A percentile compares a stretch with the other conserved stretches of the same genome.
These are phyloP conservation scores for Marasmius tenuissimus DNA, from an alignment of 1,284 basidiomycete genomes.

Conservation along the genomic window DNA sequence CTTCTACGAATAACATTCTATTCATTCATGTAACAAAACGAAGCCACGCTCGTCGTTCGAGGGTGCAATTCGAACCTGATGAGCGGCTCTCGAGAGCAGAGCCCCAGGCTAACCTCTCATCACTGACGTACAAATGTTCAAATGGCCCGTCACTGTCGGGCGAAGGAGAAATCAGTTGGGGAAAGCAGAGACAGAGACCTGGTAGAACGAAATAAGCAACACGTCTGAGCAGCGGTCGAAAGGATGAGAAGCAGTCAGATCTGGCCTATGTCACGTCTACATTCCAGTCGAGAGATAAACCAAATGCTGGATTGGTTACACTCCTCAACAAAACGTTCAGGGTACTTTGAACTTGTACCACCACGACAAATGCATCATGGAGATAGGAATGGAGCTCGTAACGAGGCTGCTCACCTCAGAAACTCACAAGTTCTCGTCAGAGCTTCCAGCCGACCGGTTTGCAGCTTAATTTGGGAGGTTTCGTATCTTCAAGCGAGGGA, in stretches of 20 bases:
- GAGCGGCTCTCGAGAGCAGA: too few relatives aligned
- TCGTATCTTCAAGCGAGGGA: not conserved
- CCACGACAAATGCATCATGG: conserved; percentile 74
- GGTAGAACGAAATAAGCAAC: not conserved
- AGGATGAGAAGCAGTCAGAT: conserved; percentile 52
- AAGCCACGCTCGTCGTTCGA: too few relatives aligned
- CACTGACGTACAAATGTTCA: too few relatives aligned
- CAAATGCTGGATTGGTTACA: conserved; percentile 34
- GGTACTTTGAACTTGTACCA: conserved; percentile 42
- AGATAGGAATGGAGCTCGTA: not conserved
- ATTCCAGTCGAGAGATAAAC: conserved; percentile 49
- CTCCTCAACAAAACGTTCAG: conserved; percentile 29
- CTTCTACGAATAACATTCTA: too few relatives aligned
- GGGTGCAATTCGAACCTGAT: too few relatives aligned
- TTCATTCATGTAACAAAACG: too few relatives aligned
- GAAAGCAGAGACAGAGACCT: not conserved
- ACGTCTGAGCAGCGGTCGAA: conserved; percentile 1
- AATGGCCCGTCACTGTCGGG: too few relatives aligned
- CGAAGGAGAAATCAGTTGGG: too few relatives aligned
- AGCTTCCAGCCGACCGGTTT: too few relatives aligned
- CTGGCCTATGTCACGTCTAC: conserved; percentile 75
- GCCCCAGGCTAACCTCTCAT: too few relatives aligned
- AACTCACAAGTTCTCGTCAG: too few relatives aligned
- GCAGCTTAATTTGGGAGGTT: not conserved
- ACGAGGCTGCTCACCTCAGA: not conserved